Conservation (phyloP, 140 eudicot genomes). For the Cichorium intybus region DNA sequence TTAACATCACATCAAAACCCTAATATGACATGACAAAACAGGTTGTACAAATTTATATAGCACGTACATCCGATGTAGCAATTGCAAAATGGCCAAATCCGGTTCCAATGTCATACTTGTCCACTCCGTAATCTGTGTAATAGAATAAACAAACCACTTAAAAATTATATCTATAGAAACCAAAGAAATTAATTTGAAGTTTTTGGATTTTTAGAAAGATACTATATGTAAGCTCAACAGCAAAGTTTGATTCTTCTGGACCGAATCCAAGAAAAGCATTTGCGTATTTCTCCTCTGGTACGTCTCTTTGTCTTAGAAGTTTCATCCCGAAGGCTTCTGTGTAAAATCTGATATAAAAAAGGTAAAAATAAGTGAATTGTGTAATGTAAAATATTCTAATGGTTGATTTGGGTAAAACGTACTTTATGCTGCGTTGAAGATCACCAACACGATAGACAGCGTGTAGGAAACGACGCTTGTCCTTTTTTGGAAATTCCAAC, state of each 20-base stretch:
- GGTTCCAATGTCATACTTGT: slow-evolving; percentile 85
- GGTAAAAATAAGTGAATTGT: background rate
- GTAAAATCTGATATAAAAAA: slow-evolving; percentile 55
- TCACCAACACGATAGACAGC: slow-evolving; percentile 97
- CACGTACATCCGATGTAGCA: slow-evolving; percentile 76
- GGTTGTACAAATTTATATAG: background rate
- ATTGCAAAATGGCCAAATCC: slow-evolving; percentile 99
- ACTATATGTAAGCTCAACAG: slow-evolving; percentile 88
- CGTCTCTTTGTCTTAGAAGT: slow-evolving; percentile 75
- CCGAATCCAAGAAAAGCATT: slow-evolving; percentile 98
- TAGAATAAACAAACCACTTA: slow-evolving; percentile 4
- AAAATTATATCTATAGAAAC: background rate
- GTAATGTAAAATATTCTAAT: background rate
- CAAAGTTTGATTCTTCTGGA: slow-evolving; percentile 82
- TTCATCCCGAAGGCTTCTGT: slow-evolving; percentile 96
- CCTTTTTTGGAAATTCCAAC: slow-evolving; percentile 82
- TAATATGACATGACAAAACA: background rate
- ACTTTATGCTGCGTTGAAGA: slow-evolving; percentile 93
- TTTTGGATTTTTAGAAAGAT: slow-evolving; percentile 26
- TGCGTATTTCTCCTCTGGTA: slow-evolving; percentile 87
- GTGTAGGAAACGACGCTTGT: slow-evolving; percentile 74
- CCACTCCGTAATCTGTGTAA: slow-evolving; percentile 87
- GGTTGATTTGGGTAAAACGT: background rate
- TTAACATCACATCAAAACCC: background rate
- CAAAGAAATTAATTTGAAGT: background rate